Percentiles rank a stretch among this genome's conserved stretches.
These are phyloP conservation scores for Obelidium mucronatum DNA, from an alignment of 192 early-diverging fungal genomes.

Conservation along the genomic window DNA sequence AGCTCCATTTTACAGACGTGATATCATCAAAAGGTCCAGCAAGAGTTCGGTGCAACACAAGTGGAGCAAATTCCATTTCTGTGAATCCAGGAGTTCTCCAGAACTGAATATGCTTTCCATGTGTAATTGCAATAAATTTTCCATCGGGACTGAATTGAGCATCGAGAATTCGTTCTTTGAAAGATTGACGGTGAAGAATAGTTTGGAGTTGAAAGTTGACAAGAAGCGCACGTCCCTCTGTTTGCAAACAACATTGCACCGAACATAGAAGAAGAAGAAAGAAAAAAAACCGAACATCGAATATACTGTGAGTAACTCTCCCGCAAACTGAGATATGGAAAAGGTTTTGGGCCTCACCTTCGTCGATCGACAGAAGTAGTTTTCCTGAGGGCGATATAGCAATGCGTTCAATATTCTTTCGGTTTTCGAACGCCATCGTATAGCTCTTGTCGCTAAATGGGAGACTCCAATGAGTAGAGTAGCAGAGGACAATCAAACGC, in stretches of 20 bases:
- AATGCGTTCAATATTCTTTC: conserved; percentile 86
- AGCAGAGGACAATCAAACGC: too few relatives aligned
- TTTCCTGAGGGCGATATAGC: conserved; percentile 89
- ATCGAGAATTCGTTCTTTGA: conserved; percentile 81
- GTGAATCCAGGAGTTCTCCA: conserved; percentile 94
- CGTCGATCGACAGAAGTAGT: conserved; percentile 91
- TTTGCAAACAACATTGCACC: too few relatives aligned
- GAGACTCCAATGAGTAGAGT: background rate
- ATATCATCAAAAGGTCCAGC: conserved; percentile 89
- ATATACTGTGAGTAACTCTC: too few relatives aligned
- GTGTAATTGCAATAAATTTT: conserved; percentile 83
- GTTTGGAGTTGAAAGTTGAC: conserved; percentile 86
- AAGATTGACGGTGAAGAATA: conserved; percentile 89
- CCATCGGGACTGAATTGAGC: conserved; percentile 95
- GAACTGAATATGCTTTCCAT: conserved; percentile 84
- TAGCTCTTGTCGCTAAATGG: conserved; percentile 85
- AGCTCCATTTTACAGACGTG: conserved; percentile 81
- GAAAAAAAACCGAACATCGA: background rate
- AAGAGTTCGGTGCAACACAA: conserved; percentile 81
- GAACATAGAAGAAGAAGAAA: background rate
- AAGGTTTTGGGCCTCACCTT: conserved; percentile 58
- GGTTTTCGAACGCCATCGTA: conserved; percentile 94
- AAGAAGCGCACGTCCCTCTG: conserved; percentile 86
- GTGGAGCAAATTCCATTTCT: conserved; percentile 86
- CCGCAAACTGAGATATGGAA: background rate